phyloP scores from a whole-genome alignment of 2,329 filamentous ascomycete species.

The Aspergillus piperis region DNA sequence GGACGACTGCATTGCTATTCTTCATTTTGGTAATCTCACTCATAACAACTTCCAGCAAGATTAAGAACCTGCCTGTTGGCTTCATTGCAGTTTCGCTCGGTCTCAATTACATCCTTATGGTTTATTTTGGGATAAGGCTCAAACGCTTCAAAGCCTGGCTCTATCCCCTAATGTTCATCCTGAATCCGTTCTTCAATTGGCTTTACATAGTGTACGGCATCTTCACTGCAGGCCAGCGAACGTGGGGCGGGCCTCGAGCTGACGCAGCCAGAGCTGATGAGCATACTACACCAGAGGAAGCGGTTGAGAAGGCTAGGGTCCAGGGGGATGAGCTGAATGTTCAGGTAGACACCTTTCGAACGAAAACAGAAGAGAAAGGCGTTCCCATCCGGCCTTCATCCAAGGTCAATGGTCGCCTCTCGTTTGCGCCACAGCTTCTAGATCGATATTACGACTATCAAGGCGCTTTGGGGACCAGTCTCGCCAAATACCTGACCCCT shows the following conservation, averaged over 20 bases:
- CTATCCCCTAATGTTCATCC: constrained; percentile 90
- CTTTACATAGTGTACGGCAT: constrained; percentile 97
- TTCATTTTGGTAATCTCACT: constrained; percentile 90
- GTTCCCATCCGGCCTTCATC: constrained; percentile 72
- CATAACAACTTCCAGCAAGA: constrained; percentile 76
- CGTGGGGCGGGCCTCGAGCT: constrained; percentile 91
- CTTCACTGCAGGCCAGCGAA: constrained; percentile 89
- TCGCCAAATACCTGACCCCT: constrained; percentile 51
- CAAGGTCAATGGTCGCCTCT: constrained; percentile 74
- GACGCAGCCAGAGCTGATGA: constrained; percentile 81
- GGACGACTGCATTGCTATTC: constrained; percentile 90
- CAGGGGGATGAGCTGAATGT: constrained; percentile 87
- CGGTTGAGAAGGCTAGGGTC: constrained; percentile 76
- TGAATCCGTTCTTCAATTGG: constrained; percentile 99
- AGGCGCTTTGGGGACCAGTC: constrained; percentile 48
- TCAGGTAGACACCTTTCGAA: constrained; percentile 78
- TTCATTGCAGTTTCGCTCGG: constrained; percentile 93
- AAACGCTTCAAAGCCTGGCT: constrained; percentile 91
- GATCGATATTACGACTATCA: constrained; percentile 68
- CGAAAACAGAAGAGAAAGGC: constrained; percentile 44
- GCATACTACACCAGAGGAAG: constrained; percentile 75
- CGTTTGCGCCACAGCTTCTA: constrained; percentile 63
- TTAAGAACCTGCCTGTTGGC: constrained; percentile 79
- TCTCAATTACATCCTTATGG: constrained; percentile 91
- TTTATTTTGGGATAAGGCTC: constrained; percentile 88